Conservation (phyloP, 129 eudicot genomes). For the Escallonia rubra region DNA sequence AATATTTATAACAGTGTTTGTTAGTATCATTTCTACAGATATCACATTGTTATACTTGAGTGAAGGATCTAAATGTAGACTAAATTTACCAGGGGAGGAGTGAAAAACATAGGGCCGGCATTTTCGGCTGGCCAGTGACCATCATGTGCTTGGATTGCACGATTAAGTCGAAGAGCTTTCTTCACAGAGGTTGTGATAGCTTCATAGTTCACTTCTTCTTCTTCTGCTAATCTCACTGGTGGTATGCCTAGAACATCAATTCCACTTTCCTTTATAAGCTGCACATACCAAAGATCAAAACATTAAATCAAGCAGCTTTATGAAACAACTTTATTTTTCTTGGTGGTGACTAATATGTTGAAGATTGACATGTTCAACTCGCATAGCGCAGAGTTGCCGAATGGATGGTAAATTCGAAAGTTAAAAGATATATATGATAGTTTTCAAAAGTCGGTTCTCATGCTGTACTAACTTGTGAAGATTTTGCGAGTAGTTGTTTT, state of each 20-base stretch:
- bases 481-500: too few species aligned
- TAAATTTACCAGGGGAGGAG: constrained; percentile 50
- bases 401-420: too few species aligned
- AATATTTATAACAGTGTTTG: background rate
- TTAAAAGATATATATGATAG: too few species aligned
- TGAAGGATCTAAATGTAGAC: background rate
- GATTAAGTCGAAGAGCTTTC: constrained; percentile 43
- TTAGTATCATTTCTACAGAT: too few species aligned
- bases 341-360: too few species aligned
- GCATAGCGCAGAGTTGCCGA: too few species aligned
- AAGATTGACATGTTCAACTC: too few species aligned
- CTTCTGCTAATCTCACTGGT: constrained; percentile 32
- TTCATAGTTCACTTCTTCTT: constrained; percentile 48
- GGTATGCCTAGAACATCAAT: constrained; percentile 38
- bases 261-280: constrained; percentile 58
- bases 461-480: too few species aligned
- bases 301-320: too few species aligned
- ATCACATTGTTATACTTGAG: too few species aligned
- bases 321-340: too few species aligned
- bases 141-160: constrained; percentile 63
- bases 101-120: constrained; percentile 58
- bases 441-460: too few species aligned
- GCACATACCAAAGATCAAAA: background rate
- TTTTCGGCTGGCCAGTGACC: constrained; percentile 82
- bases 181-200: constrained; percentile 35